These are phyloP conservation scores for Monilinia fructigena DNA, from an alignment of 2,329 filamentous ascomycete genomes.

Conservation along the genomic window DNA sequence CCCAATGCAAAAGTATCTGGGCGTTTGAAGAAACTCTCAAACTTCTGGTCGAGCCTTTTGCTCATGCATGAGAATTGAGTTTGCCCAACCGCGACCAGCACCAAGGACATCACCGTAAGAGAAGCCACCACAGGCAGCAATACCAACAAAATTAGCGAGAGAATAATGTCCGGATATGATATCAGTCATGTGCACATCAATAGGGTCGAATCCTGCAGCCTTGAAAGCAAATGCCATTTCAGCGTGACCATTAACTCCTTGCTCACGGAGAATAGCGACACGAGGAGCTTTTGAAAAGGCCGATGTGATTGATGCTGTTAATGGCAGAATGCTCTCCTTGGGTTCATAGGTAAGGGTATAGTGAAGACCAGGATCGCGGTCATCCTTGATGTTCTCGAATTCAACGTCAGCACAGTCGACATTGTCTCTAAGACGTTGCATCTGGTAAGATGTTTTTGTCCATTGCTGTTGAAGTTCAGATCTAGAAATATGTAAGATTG, in stretches of 20 bases:
- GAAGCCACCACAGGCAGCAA: constrained; percentile 96
- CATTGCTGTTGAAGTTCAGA: constrained; percentile 80
- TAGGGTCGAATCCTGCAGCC: constrained; percentile 82
- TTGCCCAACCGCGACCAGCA: constrained; percentile 95
- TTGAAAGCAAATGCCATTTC: constrained; percentile 98
- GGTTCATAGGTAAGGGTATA: constrained; percentile 83
- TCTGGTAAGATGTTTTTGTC: constrained; percentile 82
- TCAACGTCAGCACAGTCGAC: constrained; percentile 82
- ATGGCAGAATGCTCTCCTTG: constrained; percentile 68
- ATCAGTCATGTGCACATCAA: constrained; percentile 97
- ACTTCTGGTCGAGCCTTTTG: constrained; percentile 72
- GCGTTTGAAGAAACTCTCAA: constrained; percentile 80
- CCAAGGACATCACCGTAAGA: constrained; percentile 86
- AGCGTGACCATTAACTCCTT: constrained; percentile 93
- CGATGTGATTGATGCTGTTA: constrained; percentile 51
- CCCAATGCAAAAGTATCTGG: constrained; percentile 89
- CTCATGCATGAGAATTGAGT: constrained; percentile 83
- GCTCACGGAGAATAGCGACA: constrained; percentile 91
- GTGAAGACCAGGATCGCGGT: constrained; percentile 75
- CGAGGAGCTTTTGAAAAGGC: constrained; percentile 62
- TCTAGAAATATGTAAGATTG: constrained; percentile 68
- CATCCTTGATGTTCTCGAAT: constrained; percentile 70
- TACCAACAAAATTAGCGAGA: constrained; percentile 77
- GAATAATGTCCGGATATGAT: constrained; percentile 72
- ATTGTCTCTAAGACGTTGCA: constrained; percentile 90